Evolutionary conservation across 345 rosid species (phyloP), one percentile per base, ranked within the genome.

Genomic region (Citrus mangshanensis): DNA sequence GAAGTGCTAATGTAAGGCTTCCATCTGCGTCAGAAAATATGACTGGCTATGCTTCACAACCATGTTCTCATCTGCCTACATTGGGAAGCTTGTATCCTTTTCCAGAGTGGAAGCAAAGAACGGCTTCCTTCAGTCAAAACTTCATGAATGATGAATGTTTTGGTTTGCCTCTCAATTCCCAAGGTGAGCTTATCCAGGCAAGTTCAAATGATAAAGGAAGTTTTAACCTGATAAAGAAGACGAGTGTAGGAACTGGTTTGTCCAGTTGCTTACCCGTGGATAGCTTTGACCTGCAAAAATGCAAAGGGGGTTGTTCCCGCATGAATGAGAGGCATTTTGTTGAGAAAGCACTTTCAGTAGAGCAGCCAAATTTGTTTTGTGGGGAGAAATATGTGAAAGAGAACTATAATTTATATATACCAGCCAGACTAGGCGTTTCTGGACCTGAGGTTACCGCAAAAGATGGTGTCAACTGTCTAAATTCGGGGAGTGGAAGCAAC

Each of bases 141-240:
- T 42, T 80, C 71, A 68, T 68, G 22, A 77, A 81, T 67, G 89
- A 80, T 60, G 78, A 74, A 30, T 74, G 82, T 80, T 66, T 66
- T 38, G 87, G 89, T 16, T 75, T 86, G 81, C 93, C 93, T 73
- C 91, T 91, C n/a, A 85, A 89, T 84, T 82, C 91, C 65, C 89
- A 84, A 51, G 95, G 93, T 79, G 89, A 83, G 71, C 88, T 91
- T 35, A 85, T 86, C 32, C 88, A 82, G 60, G 76, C 65, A 77
- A 82, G 80, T 59, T 77, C 89, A 78, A 74, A 75, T 42, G 79
- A 79, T 21, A 74, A 70, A 68, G 73, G 61, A 79, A 64, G 82
- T 78, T 77, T 74, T 35, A 79, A 83, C 56, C 85, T 42, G 76
- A 73, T 68, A 37, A 72, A 79, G 65, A 74, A 60, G 55, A 81